Conservation (phyloP, 768 basidiomycete genomes). For the Calocybe cyanea region DNA sequence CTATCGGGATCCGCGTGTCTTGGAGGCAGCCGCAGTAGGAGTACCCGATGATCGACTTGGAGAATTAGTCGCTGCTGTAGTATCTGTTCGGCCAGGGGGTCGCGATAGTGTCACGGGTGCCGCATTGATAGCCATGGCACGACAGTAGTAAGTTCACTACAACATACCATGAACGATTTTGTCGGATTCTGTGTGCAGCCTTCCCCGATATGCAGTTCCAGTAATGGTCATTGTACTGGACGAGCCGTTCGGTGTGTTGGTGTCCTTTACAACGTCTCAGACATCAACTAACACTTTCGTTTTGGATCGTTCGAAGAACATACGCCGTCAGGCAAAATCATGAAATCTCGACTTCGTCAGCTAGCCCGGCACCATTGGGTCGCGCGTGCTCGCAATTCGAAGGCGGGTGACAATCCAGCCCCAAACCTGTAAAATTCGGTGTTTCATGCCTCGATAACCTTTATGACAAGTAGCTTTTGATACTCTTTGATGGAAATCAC, state of each 20-base stretch:
- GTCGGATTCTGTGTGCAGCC: constrained; percentile 21
- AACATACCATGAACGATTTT: background rate
- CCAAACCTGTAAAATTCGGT: constrained; percentile 4
- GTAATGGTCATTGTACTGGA: constrained; percentile 52
- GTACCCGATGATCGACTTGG: constrained; percentile 56
- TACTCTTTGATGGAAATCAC: too few species aligned
- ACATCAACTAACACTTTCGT: background rate
- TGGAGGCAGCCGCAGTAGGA: constrained; percentile 56
- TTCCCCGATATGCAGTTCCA: constrained; percentile 56
- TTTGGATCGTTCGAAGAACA: constrained; percentile 30
- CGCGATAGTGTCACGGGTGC: constrained; percentile 45
- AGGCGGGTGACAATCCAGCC: background rate
- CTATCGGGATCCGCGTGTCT: constrained; percentile 49
- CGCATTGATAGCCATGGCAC: constrained; percentile 39
- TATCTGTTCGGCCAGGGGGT: constrained; percentile 45
- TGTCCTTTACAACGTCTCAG: background rate
- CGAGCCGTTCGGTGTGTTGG: constrained; percentile 36
- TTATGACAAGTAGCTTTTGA: too few species aligned
- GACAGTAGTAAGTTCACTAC: constrained; percentile 32
- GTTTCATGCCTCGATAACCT: too few species aligned
- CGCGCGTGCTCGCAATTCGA: constrained; percentile 19
- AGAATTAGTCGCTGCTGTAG: constrained; percentile 56
- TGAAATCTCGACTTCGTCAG: constrained; percentile 48
- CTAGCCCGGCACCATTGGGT: constrained; percentile 42
- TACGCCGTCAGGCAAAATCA: constrained; percentile 57